A percentile compares a stretch with the other conserved stretches of the same genome.
Evolutionary conservation across 768 basidiomycete species (phyloP).

Genomic region (Boletus vinaceobasis): DNA sequence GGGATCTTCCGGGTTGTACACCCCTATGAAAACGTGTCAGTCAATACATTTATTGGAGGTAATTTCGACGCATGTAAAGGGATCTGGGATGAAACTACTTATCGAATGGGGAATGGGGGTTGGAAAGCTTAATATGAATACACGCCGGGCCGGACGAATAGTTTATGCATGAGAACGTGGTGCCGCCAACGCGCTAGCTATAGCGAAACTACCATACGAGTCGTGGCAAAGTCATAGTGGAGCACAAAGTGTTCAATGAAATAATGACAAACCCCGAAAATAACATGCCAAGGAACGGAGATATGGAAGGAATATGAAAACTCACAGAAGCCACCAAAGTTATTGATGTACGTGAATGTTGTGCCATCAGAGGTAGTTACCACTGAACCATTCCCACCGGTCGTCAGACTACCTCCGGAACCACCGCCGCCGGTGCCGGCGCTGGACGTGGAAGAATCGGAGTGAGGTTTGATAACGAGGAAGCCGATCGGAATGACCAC

Average conservation of each 20-base stretch:
- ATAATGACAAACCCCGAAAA: background rate
- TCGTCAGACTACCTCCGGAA: slow-evolving; percentile 12
- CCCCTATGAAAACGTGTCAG: slow-evolving; percentile 42
- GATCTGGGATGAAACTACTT: background rate
- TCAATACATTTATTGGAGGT: background rate
- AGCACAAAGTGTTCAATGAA: background rate
- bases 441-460: background rate
- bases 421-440: background rate
- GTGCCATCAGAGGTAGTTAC: slow-evolving; percentile 64
- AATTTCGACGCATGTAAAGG: background rate
- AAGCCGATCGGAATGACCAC: slow-evolving; percentile 43
- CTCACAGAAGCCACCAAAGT: slow-evolving; percentile 73
- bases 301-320: background rate
- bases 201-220: background rate
- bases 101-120: background rate
- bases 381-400: slow-evolving; percentile 68
- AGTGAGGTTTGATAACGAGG: slow-evolving; percentile 24
- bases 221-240: background rate
- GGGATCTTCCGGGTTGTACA: slow-evolving; percentile 64
- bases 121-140: background rate
- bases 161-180: background rate
- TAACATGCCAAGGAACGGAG: background rate
- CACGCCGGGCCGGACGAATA: background rate
- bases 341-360: slow-evolving; percentile 73
- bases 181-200: background rate